These are phyloP conservation scores for Pseudocercospora fuligena DNA, from an alignment of 2,329 filamentous ascomycete genomes.

Conservation along the genomic window DNA sequence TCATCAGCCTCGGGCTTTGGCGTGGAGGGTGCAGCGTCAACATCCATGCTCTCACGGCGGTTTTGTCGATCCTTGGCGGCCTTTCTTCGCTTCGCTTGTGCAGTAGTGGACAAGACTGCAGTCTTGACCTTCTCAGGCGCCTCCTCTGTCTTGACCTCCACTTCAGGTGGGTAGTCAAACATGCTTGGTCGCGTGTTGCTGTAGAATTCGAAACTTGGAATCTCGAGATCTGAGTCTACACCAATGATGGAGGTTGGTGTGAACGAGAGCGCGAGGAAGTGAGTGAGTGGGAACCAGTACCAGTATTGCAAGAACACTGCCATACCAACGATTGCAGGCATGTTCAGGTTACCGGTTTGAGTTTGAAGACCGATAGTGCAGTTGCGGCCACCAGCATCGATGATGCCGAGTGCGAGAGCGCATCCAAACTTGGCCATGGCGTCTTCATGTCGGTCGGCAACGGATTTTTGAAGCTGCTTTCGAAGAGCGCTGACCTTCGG, in stretches of 20 bases:
- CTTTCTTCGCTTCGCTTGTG: conserved; percentile 92
- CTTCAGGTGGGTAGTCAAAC: conserved; percentile 97
- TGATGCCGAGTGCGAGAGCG: conserved; percentile 91
- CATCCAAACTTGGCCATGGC: conserved; percentile 99
- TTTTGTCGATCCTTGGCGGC: conserved; percentile 92
- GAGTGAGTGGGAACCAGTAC: conserved; percentile 99
- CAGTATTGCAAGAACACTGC: conserved; percentile 99
- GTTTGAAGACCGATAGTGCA: conserved; percentile 98
- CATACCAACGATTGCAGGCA: conserved; percentile 97
- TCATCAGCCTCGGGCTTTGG: conserved; percentile 67
- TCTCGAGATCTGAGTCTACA: conserved; percentile 89
- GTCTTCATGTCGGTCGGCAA: conserved; percentile 94
- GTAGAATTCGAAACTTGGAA: conserved; percentile 93
- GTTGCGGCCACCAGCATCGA: conserved; percentile 96
- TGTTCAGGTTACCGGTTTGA: conserved; percentile 97
- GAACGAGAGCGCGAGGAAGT: conserved; percentile 95
- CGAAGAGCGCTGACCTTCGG: conserved; percentile 90
- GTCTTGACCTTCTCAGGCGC: conserved; percentile 93
- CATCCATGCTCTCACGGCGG: conserved; percentile 91
- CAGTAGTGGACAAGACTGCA: conserved; percentile 93
- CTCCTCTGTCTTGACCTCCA: conserved; percentile 93
- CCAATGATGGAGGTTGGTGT: conserved; percentile 96
- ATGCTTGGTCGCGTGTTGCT: conserved; percentile 92
- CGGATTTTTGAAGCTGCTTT: conserved; percentile 92
- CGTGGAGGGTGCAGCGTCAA: conserved; percentile 78